Evolutionary conservation across 352 stramenopile species (phyloP), one percentile per base, ranked within the genome.

Genomic region (Phytophthora cajani): DNA sequence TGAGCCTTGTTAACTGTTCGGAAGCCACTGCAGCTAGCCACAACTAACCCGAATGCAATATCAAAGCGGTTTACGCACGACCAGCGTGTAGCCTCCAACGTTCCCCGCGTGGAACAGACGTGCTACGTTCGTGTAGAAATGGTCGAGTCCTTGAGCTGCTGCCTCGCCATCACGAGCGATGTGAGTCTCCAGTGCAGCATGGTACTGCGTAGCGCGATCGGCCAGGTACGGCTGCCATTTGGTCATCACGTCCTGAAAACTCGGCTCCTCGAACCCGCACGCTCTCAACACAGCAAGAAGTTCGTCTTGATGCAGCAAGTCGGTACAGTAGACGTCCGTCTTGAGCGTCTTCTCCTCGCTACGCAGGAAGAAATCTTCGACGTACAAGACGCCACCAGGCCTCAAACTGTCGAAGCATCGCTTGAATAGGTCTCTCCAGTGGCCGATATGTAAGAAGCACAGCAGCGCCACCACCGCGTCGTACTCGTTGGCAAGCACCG

Each of bases 381-480:
- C 76, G 65, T 92, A 95, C 21, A 97, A 25, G 36, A 89, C 75
- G 0, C 86, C 89, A 19, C 79, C 83, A 11, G 82, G 75, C 36
- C 88, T 84, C 40, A 97, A 75, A 64, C 75, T 78, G 52, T 81
- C 63, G 19, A 78, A 74, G 74, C 84, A 91, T 27, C 78, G 79
- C 25, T 80, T 64, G 61, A 94, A 92, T 3, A 95, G 73, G 44
- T 83, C 60, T 8, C 30, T 50, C 77, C 86, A 92, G 44, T 87
- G 67, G 23, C 80, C 79, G 57, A 97, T 92, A 64, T 95, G 89
- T 38, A 96, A 52, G 62, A 95, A 93, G 42, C 84, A 91, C 17
- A 97, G 70, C 59, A 91, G 63, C 6, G 79, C 85, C 6, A 95
- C 77, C 57, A 94, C 68, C 2, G 73, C 79, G 62, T 94, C 78